phyloP scores from a whole-genome alignment of 768 basidiomycete genomes.

The Suillus cothurnatus region DNA sequence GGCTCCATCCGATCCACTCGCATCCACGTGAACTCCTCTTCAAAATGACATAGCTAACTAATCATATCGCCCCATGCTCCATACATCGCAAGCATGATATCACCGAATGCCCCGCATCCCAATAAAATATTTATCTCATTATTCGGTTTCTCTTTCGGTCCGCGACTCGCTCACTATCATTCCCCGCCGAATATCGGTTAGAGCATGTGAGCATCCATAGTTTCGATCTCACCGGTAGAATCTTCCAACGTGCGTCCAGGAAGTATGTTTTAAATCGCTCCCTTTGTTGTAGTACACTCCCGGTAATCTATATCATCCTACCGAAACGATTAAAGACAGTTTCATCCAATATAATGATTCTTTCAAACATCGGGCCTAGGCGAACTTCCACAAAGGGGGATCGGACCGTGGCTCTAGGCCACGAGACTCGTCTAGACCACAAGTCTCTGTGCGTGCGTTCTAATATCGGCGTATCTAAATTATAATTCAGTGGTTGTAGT shows the following conservation, averaged over 20 bases:
- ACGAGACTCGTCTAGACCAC: background rate
- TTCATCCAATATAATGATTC: background rate
- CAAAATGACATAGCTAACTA: background rate
- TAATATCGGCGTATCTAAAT: background rate
- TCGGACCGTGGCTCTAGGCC: background rate
- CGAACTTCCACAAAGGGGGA: background rate
- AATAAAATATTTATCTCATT: background rate
- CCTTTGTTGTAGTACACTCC: background rate
- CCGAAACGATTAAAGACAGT: background rate
- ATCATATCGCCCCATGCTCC: background rate
- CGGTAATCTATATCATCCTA: background rate
- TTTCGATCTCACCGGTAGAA: background rate
- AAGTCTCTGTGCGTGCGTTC: background rate
- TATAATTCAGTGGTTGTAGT: background rate
- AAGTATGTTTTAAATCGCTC: background rate
- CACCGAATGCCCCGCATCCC: background rate
- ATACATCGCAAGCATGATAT: background rate
- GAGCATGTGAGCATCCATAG: too few species aligned
- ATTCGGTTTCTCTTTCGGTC: background rate
- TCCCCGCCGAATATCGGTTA: background rate
- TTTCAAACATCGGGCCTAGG: background rate
- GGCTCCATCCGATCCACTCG: constrained; percentile 12
- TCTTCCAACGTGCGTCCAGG: background rate
- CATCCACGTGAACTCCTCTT: background rate
- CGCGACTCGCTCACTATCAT: background rate